These are phyloP conservation scores for Agrocybe pediades DNA, from an alignment of 768 basidiomycete species.

Conservation along the genomic window DNA sequence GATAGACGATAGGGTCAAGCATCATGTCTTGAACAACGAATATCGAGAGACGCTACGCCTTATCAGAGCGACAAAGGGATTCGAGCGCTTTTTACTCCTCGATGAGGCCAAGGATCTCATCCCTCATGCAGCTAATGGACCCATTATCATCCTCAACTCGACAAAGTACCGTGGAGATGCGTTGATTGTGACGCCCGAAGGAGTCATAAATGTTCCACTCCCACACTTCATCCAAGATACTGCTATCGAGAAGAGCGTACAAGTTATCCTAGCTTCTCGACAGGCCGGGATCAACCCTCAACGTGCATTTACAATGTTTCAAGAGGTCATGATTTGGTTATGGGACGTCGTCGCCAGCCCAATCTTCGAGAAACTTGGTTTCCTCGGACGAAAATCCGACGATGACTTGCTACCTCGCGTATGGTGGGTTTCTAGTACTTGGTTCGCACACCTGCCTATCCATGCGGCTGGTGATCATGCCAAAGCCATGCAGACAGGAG, in stretches of 20 bases:
- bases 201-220: conserved; percentile 2
- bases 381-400: conserved; percentile 1
- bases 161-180: conserved; percentile 16
- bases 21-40: background rate
- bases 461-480: conserved; percentile 21
- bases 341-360: conserved; percentile 18
- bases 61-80: conserved; percentile 10
- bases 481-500: conserved; percentile 7
- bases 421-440: conserved; percentile 17
- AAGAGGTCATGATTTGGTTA: conserved; percentile 8
- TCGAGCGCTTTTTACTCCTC: conserved; percentile 14
- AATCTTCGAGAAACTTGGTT: conserved; percentile 15
- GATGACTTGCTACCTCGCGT: conserved; percentile 11
- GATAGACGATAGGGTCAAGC: background rate
- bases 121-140: conserved; percentile 7
- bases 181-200: conserved; percentile 11
- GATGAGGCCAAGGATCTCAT: background rate
- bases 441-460: conserved; percentile 11
- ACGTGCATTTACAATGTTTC: conserved; percentile 2
- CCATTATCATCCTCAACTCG: conserved; percentile 15
- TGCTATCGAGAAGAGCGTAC: background rate
- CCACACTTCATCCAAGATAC: conserved; percentile 2
- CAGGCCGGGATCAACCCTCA: background rate
- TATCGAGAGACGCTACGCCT: background rate
- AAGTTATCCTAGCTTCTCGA: background rate